Percentiles rank a stretch among this genome's conserved stretches.
Conservation (phyloP, 192 early-diverging fungal species). For the Umbelopsis sp. region DNA sequence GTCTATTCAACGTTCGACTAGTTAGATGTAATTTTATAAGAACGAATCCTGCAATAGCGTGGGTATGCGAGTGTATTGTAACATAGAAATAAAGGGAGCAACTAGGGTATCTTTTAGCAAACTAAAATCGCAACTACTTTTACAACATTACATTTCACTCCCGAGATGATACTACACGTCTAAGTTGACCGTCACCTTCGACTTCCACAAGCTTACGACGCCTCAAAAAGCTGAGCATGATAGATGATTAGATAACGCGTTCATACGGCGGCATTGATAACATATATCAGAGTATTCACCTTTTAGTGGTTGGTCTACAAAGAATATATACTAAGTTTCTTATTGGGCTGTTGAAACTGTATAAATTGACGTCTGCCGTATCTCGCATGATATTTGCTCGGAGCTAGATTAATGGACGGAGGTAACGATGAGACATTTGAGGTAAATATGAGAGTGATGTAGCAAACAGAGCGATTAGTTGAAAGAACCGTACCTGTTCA, state of each 20-base stretch:
- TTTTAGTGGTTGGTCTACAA: slow-evolving; percentile 50
- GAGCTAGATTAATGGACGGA: slow-evolving; percentile 23
- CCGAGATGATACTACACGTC: neutral
- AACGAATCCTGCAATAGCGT: neutral
- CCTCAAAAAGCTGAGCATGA: neutral
- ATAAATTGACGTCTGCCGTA: slow-evolving; percentile 44
- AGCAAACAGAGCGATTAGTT: neutral
- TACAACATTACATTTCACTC: slow-evolving; percentile 10
- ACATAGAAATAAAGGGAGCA: neutral
- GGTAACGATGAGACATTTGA: too few relatives aligned
- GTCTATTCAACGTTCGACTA: neutral
- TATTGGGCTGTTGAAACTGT: slow-evolving; percentile 45
- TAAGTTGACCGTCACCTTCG: neutral
- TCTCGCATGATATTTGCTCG: slow-evolving; percentile 43
- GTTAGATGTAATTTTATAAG: neutral
- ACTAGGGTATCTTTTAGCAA: slow-evolving; percentile 8
- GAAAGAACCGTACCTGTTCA: slow-evolving; percentile 65
- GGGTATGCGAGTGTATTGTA: neutral
- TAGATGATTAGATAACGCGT: neutral
- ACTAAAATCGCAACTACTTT: slow-evolving; percentile 3
- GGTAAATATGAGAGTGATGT: neutral
- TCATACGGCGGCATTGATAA: too few relatives aligned
- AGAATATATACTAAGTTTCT: slow-evolving; percentile 56
- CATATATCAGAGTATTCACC: slow-evolving; percentile 21
- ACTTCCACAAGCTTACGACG: neutral